Percentiles rank a stretch among this genome's conserved stretches.
These are phyloP conservation scores for Sphagnum tenellum DNA, from an alignment of 225 moss, liverwort and hornwort genomes.

Conservation along the genomic window DNA sequence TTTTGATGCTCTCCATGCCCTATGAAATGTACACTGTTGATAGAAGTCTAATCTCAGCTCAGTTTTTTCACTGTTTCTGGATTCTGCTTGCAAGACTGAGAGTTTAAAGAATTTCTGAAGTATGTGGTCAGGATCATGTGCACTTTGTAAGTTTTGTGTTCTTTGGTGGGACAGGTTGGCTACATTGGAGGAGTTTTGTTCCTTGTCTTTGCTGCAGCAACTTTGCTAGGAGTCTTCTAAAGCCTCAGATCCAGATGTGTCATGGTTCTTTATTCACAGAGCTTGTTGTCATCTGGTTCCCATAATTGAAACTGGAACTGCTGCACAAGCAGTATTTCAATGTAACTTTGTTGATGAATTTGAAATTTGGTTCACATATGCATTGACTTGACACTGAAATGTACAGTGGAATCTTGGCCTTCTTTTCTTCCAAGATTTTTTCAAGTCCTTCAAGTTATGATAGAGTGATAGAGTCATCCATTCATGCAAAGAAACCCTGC, in stretches of 20 bases:
- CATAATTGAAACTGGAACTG: too few relatives aligned
- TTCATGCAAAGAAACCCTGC: too few relatives aligned
- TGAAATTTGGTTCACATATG: too few relatives aligned
- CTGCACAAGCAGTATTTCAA: too few relatives aligned
- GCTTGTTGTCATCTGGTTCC: too few relatives aligned
- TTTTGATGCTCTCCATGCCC: neutral
- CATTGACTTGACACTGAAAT: too few relatives aligned
- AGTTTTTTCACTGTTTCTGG: constrained; percentile 1
- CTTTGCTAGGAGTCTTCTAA: constrained; percentile 79
- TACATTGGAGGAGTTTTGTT: constrained; percentile 87
- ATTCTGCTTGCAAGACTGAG: neutral
- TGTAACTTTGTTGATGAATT: too few relatives aligned
- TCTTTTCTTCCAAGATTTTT: too few relatives aligned
- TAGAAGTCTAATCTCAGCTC: constrained; percentile 1
- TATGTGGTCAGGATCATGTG: neutral
- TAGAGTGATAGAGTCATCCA: too few relatives aligned
- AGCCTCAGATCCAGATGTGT: neutral
- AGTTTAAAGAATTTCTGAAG: neutral
- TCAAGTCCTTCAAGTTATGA: too few relatives aligned
- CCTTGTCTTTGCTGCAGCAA: constrained; percentile 80
- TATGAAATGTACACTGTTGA: neutral
- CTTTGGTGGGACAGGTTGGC: constrained; percentile 40
- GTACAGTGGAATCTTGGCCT: too few relatives aligned
- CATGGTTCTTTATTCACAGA: too few relatives aligned
- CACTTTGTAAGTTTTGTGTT: neutral